Evolutionary conservation across 495 filamentous ascomycete species (phyloP), one percentile per base, ranked within the genome.

Genomic region (Tuber magnatum): DNA sequence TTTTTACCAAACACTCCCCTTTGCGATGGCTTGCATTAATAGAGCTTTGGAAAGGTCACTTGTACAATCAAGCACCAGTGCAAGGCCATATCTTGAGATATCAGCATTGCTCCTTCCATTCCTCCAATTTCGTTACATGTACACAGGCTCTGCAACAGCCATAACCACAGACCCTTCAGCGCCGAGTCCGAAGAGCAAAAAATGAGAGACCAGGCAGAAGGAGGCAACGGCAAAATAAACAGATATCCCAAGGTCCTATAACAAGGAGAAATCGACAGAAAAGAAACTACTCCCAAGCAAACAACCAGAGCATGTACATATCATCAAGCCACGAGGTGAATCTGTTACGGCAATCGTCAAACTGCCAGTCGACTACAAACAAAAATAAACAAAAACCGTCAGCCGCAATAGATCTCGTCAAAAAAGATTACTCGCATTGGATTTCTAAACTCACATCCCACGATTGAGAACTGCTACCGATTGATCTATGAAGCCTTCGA

Each of bases 401-500:
- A 65, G 56, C 56, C 28, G 18, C 32, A 65, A 65, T 65, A 65
- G 32, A 65, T 14, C 56, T 35, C 14, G 28, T 18, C 56, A 35
- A 65, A 65, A 46, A 28, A 14, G n/a, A 18, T 65, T 35, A 3
- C 9, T 18, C n/a, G n/a, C n/a, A n/a, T n/a, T n/a, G 28, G 6
- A 14, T 32, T 35, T 65, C n/a, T 28, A 18, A 35, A 65, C 56
- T 65, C 35, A 35, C 56, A 5, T 35, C 56, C 56, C 56, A 35
- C 56, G 28, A 32, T 35, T 35, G 32, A 65, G 32, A 65, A 35
- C 28, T 65, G 56, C 32, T 20, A 16, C 18, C 56, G 14, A 65
- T 20, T 18, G 56, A 20, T 18, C 28, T 65, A 65, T 73, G 71
- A 79, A 61, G 76, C 77, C 76, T 79, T 79, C 72, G 77, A 79